phyloP scores from a whole-genome alignment of 1,284 basidiomycete genomes.

The Coniophora puteana region DNA sequence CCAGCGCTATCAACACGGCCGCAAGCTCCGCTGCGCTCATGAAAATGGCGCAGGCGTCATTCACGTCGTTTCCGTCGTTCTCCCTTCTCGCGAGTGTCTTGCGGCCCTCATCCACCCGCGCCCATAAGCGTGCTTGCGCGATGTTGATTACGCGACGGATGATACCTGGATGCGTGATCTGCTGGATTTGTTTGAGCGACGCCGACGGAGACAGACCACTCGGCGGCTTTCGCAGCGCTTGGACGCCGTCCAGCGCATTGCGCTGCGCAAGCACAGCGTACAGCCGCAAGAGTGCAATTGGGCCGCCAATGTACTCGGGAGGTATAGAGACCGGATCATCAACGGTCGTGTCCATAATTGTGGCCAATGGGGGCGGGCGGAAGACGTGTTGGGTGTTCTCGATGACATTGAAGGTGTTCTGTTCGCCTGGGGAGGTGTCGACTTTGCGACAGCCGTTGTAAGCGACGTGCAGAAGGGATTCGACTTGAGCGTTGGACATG shows the following conservation, averaged over 20 bases:
- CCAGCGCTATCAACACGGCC: slow-evolving; percentile 21
- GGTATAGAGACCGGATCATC: slow-evolving; percentile 18
- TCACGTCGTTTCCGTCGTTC: too few relatives aligned
- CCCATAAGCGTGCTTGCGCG: slow-evolving; percentile 17
- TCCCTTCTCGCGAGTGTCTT: too few relatives aligned
- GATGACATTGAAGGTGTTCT: slow-evolving; percentile 8
- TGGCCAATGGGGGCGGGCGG: slow-evolving; percentile 15
- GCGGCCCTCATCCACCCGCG: slow-evolving; percentile 16
- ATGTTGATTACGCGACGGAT: slow-evolving; percentile 20
- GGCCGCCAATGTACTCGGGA: slow-evolving; percentile 17
- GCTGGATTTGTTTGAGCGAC: slow-evolving; percentile 17
- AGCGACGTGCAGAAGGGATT: slow-evolving; percentile 23
- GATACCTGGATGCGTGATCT: slow-evolving; percentile 16
- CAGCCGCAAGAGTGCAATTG: slow-evolving; percentile 17
- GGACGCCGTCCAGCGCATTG: slow-evolving; percentile 10
- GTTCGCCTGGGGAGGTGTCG: too few relatives aligned
- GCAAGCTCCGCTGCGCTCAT: slow-evolving; percentile 24
- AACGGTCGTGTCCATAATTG: slow-evolving; percentile 10
- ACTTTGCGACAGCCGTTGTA: slow-evolving; percentile 16
- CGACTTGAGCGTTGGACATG: slow-evolving; percentile 16
- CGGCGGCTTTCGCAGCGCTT: slow-evolving; percentile 15
- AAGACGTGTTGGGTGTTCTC: slow-evolving; percentile 16
- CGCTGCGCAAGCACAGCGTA: slow-evolving; percentile 18
- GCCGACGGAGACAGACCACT: slow-evolving; percentile 12
- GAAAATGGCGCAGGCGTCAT: slow-evolving; percentile 21